A percentile compares a stretch with the other conserved stretches of the same genome.
phyloP scores from a whole-genome alignment of 1,139 yeast species.

The Diutina siamensis region DNA sequence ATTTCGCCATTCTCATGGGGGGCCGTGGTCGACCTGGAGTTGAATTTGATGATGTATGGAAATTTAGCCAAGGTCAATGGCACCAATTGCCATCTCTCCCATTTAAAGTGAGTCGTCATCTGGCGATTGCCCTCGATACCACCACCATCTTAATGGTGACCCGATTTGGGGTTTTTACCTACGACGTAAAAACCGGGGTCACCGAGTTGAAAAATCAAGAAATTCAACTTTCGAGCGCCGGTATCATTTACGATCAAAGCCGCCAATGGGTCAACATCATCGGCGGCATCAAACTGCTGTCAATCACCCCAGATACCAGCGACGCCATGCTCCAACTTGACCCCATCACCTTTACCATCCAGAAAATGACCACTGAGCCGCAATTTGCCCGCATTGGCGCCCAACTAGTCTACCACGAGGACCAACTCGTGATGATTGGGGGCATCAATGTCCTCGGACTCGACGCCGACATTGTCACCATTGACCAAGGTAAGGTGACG shows the following conservation, averaged over 20 bases:
- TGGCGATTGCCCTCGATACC: conserved; percentile 23
- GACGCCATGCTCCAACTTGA: too few relatives aligned
- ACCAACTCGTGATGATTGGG: conserved; percentile 27
- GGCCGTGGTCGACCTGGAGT: conserved; percentile 58
- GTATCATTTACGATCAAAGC: conserved; percentile 22
- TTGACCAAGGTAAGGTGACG: conserved; percentile 19
- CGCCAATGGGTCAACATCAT: conserved; percentile 29
- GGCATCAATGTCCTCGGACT: conserved; percentile 37
- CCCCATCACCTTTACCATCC: conserved; percentile 23
- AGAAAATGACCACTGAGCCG: conserved; percentile 8
- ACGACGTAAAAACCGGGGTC: conserved; percentile 10
- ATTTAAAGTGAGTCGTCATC: conserved; percentile 42
- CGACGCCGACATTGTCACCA: conserved; percentile 10
- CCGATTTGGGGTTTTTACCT: conserved; percentile 13
- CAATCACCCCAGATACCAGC: conserved; percentile 22
- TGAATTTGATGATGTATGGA: conserved; percentile 23
- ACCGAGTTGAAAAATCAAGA: conserved; percentile 11
- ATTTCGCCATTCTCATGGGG: conserved; percentile 38
- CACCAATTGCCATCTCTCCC: conserved; percentile 20
- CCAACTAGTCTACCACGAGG: conserved; percentile 16
- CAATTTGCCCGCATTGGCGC: conserved; percentile 39
- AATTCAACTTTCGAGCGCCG: conserved; percentile 18
- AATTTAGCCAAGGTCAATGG: conserved; percentile 23
- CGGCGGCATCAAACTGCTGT: conserved; percentile 37
- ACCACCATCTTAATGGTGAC: conserved; percentile 41